Evolutionary conservation across 257 asterid species (phyloP), one percentile per base, ranked within the genome.

Genomic region (Capsicum baccatum): DNA sequence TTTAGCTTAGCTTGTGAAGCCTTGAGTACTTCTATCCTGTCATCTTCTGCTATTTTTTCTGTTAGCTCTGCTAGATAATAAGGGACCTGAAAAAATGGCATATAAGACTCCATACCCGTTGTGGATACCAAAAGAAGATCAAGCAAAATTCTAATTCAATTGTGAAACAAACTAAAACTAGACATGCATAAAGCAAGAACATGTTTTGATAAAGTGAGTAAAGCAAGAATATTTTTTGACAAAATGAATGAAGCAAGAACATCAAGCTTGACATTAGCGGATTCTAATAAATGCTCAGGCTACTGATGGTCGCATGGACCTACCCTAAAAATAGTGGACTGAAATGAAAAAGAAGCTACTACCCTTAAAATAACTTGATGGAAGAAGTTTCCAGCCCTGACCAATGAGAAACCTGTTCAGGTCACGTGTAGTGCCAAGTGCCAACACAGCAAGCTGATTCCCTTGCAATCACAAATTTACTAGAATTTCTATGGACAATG

Each of bases 61-160:
- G 89, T 89, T 68, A 97, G 86, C 87, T 97, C 98, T 76, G 93
- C 97, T 54, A 93, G 94, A 91, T 90, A 97, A 85, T 91, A 97
- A 0, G 94, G 96, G 80, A 95, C 99, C 99, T 97, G 88, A 26
- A 82, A 86, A 66, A 83, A 57, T 42, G 55, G 19, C 47, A 70
- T 52, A 42, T 73, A 52, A 33, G 19, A 71, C 55, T 58, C 78
- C 68, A 55, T 9, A 44, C n/a, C 62, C 48, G 9, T 11, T 44
- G 17, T 26, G 73, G 13, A n/a, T 15, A 42, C 58, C 50, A 57
- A 9, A 76, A 33, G 52, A 3, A 52, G 26, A 19, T 62, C 26
- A n/a, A 48, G 35, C 13, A 44, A 47, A 79, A 13, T 58, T 33
- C 55, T 16, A 17, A 16, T 39, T 39, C 33, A 47, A 79, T 8